A percentile compares a stretch with the other conserved stretches of the same genome.
Evolutionary conservation across 345 rosid species (phyloP).

Genomic region (Dovyalis caffra): DNA sequence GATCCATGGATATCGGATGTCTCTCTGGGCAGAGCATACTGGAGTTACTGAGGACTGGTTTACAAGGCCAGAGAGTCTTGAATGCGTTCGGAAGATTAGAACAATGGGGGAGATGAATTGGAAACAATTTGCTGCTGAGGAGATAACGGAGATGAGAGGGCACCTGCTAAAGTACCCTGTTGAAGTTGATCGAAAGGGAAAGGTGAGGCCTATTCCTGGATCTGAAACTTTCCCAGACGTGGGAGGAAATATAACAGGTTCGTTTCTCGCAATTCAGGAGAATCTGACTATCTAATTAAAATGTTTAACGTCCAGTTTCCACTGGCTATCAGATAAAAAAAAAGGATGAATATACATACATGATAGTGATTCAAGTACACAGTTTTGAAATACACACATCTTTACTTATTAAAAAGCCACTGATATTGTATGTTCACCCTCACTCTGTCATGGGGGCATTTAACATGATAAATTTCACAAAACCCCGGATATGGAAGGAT

Average conservation of each 20-base stretch:
- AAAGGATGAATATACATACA: background rate
- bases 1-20: conserved; percentile 93
- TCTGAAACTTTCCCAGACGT: conserved; percentile 80
- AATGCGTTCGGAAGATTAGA: conserved; percentile 70
- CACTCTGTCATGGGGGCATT: background rate
- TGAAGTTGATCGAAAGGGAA: conserved; percentile 74
- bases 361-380: background rate
- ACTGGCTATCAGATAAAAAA: background rate
- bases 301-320: background rate
- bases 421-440: background rate
- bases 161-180: conserved; percentile 87
- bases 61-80: conserved; percentile 63
- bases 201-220: conserved; percentile 69
- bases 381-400: background rate
- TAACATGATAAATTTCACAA: background rate
- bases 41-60: conserved; percentile 65
- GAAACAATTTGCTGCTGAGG: conserved; percentile 65
- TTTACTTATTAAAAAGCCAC: background rate
- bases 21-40: conserved; percentile 91
- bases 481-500: background rate
- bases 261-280: conserved; percentile 77
- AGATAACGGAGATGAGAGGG: conserved; percentile 75
- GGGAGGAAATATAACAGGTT: conserved; percentile 79
- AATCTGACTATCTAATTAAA: conserved; percentile 72
- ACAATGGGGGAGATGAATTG: conserved; percentile 61